Conservation (phyloP, 2,329 filamentous ascomycete genomes). For the Fusarium concolor region DNA sequence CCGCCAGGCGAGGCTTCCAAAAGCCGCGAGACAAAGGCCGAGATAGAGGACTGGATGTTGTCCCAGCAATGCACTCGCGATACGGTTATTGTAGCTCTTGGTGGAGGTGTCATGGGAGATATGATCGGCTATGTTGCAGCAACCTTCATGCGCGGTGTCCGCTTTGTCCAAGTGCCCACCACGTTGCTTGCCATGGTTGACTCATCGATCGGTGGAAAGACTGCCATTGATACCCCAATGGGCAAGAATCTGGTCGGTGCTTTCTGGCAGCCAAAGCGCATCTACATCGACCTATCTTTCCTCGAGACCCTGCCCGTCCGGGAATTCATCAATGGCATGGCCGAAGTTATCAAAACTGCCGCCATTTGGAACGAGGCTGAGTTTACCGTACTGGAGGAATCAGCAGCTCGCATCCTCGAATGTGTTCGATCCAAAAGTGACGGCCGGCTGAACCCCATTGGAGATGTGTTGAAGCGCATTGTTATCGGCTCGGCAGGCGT, state of each 20-base stretch:
- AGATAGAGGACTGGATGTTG: slow-evolving; percentile 98
- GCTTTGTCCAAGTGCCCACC: slow-evolving; percentile 96
- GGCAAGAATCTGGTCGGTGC: slow-evolving; percentile 96
- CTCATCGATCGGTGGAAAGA: slow-evolving; percentile 98
- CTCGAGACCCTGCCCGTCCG: slow-evolving; percentile 88
- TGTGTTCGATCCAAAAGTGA: slow-evolving; percentile 51
- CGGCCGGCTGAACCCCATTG: slow-evolving; percentile 77
- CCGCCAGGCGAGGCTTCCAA: slow-evolving; percentile 95
- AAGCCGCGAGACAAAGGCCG: slow-evolving; percentile 90
- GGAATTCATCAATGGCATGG: slow-evolving; percentile 99
- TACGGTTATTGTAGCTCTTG: slow-evolving; percentile 92
- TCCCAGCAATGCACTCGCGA: slow-evolving; percentile 92
- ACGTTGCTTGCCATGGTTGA: slow-evolving; percentile 97
- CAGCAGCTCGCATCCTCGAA: slow-evolving; percentile 78
- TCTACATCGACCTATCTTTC: slow-evolving; percentile 95
- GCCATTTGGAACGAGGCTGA: slow-evolving; percentile 94
- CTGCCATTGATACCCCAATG: slow-evolving; percentile 93
- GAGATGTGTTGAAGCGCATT: slow-evolving; percentile 77
- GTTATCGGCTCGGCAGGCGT: slow-evolving; percentile 91
- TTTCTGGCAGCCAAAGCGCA: slow-evolving; percentile 94
- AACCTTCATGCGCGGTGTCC: slow-evolving; percentile 97
- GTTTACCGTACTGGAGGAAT: slow-evolving; percentile 85
- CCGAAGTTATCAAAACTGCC: slow-evolving; percentile 96
- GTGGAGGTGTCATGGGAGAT: slow-evolving; percentile 96
- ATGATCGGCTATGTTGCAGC: slow-evolving; percentile 98